phyloP scores from a whole-genome alignment of 768 basidiomycete species.

The Naematelia encephala region DNA sequence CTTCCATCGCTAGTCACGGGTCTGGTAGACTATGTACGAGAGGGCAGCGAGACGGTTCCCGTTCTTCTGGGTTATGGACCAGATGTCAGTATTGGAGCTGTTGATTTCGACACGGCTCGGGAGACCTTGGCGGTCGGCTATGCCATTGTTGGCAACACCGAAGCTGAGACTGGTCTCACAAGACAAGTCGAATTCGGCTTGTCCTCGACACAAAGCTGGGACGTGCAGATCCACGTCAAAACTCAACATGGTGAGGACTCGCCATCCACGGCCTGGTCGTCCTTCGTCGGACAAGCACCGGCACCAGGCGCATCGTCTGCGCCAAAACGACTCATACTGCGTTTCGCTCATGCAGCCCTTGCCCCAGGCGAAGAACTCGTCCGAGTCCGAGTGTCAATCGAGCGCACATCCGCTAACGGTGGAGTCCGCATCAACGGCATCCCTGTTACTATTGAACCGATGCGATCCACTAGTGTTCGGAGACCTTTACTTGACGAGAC shows the following conservation, averaged over 20 bases:
- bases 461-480: conserved; percentile 13
- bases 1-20: conserved; percentile 80
- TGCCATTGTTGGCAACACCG: conserved; percentile 58
- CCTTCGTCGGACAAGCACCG: conserved; percentile 40
- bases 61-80: conserved; percentile 73
- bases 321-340: conserved; percentile 58
- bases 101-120: conserved; percentile 75
- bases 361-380: conserved; percentile 67
- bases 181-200: conserved; percentile 78
- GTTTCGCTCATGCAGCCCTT: conserved; percentile 68
- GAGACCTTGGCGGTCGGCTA: conserved; percentile 81
- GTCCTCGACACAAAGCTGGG: conserved; percentile 76
- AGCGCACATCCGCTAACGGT: conserved; percentile 65
- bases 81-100: conserved; percentile 73
- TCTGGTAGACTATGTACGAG: conserved; percentile 73
- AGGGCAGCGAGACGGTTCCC: conserved; percentile 71
- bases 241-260: conserved; percentile 43
- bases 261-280: conserved; percentile 29
- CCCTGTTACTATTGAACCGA: conserved; percentile 51
- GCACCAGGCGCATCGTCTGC: conserved; percentile 52
- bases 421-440: conserved; percentile 84
- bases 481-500: conserved; percentile 39
- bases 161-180: conserved; percentile 61
- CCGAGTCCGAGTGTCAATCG: conserved; percentile 74
- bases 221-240: conserved; percentile 64